Base-by-base conservation (phyloP, 2,329 filamentous ascomycete species). In the Epichloe gansuensis region DNA sequence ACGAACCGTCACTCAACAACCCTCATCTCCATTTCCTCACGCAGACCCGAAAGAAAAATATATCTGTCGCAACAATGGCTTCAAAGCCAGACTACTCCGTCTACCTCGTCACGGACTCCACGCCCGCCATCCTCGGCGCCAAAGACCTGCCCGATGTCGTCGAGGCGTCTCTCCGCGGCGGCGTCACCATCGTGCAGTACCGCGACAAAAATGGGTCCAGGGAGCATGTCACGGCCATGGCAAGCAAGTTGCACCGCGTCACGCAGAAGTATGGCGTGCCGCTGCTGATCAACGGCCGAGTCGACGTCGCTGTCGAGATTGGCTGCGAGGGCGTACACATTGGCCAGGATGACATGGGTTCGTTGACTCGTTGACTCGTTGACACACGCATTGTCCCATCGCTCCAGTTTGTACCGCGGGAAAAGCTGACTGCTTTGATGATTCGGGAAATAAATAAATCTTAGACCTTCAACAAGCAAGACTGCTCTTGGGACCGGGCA, bases 101-200 rank as follows among this genome's bases (percentile, higher is more conserved):
- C 40, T 96, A 96, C 66, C 77, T 96, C 53, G 90, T 96, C 59
- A 96, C 90, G 5, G 90, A 96, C 74, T 93, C 89, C 49, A 95
- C 89, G n/a, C 78, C 84, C 13, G 81, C 82, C 36, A 89, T 95
- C 59, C 81, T 96, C 43, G 86, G 86, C 51, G 71, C 76, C 56
- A 78, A 77, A 59, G 77, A 89, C 64, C 74, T 96, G 39, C 77
- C 80, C 54, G 60, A 77, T 9, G 83, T 95, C 1, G 89, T 96
- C 51, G 81, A 85, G 61, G 76, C 80, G 45, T 85, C 89, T 21
- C 68, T 95, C 49, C 73, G 78, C 64, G 89, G 88, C 66, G 89
- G 89, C 73, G 87, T 86, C 43, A 91, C 86, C 2, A 73, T 93
- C 45, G 86, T 97, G 38, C 91, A 97, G 71, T 90, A 91, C 64